phyloP scores from a whole-genome alignment of 2,329 filamentous ascomycete genomes.

The Ramularia endophylla region DNA sequence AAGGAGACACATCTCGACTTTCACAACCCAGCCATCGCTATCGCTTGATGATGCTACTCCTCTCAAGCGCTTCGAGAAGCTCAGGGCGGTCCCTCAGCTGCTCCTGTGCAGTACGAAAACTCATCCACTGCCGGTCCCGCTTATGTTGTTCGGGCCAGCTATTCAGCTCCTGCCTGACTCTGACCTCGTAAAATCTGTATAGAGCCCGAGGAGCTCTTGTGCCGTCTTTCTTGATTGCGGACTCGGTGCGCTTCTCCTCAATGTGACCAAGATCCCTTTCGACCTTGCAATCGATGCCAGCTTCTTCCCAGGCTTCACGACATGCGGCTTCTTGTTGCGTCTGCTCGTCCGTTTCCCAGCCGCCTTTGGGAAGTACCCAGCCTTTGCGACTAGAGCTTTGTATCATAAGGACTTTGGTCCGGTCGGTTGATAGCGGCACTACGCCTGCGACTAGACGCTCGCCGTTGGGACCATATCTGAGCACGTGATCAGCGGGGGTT shows the following conservation, averaged over 20 bases:
- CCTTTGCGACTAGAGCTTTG: constrained; percentile 85
- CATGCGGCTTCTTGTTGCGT: constrained; percentile 75
- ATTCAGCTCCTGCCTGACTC: constrained; percentile 75
- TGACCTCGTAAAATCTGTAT: constrained; percentile 81
- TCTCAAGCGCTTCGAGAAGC: constrained; percentile 77
- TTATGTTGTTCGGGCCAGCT: constrained; percentile 96
- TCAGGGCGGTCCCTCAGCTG: constrained; percentile 75
- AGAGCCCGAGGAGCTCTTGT: constrained; percentile 62
- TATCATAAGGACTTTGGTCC: constrained; percentile 83
- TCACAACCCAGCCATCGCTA: constrained; percentile 8
- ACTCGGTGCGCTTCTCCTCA: constrained; percentile 61
- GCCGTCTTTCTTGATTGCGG: constrained; percentile 24
- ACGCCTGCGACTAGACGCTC: constrained; percentile 93
- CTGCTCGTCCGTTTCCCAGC: constrained; percentile 92
- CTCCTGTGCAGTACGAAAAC: constrained; percentile 72
- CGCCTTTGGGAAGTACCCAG: constrained; percentile 97
- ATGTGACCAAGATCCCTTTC: constrained; percentile 83
- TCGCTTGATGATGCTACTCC: constrained; percentile 46
- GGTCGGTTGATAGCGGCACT: constrained; percentile 81
- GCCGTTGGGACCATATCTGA: constrained; percentile 77
- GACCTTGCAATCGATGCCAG: constrained; percentile 80
- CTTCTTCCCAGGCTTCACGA: constrained; percentile 97
- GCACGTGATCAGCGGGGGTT: constrained; percentile 16
- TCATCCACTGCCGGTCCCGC: constrained; percentile 84
- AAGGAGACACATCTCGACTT: background rate